Evolutionary conservation across 257 asterid genomes (phyloP).

Genomic region (Eucommia ulmoides): DNA sequence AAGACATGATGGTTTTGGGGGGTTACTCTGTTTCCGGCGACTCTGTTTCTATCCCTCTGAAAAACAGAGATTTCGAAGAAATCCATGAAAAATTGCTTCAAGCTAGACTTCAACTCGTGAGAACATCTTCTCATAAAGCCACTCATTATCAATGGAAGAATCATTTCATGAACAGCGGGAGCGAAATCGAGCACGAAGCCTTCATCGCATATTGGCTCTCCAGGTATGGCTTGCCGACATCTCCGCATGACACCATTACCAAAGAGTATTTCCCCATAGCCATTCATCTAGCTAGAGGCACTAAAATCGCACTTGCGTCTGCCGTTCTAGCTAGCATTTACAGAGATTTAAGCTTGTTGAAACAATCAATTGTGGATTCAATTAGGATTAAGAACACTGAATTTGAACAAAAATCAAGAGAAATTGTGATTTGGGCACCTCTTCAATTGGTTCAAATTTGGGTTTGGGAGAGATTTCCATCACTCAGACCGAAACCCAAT

Average conservation of each 20-base stretch:
- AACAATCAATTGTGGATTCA: constrained; percentile 4
- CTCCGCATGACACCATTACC: not conserved
- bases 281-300: constrained; percentile 15
- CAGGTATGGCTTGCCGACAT: constrained; percentile 18
- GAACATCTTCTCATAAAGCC: not conserved
- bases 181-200: constrained; percentile 16
- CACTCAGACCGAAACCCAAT: not conserved
- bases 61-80: not conserved
- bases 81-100: not conserved
- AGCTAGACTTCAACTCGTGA: not conserved
- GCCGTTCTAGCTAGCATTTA: constrained; percentile 22
- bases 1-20: not conserved
- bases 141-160: not conserved
- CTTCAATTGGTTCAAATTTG: constrained; percentile 6
- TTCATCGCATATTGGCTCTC: constrained; percentile 23
- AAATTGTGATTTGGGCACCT: constrained; percentile 7
- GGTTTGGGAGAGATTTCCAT: constrained; percentile 4
- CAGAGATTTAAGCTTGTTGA: constrained; percentile 8
- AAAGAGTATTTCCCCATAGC: constrained; percentile 15
- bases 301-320: constrained; percentile 17
- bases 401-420: constrained; percentile 2
- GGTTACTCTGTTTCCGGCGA: not conserved
- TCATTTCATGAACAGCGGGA: not conserved
- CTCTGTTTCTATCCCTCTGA: not conserved
- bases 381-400: not conserved